Percentiles rank a stretch among this genome's conserved stretches.
These are phyloP conservation scores for Meira nashicola DNA, from an alignment of 1,284 basidiomycete genomes.

Conservation along the genomic window DNA sequence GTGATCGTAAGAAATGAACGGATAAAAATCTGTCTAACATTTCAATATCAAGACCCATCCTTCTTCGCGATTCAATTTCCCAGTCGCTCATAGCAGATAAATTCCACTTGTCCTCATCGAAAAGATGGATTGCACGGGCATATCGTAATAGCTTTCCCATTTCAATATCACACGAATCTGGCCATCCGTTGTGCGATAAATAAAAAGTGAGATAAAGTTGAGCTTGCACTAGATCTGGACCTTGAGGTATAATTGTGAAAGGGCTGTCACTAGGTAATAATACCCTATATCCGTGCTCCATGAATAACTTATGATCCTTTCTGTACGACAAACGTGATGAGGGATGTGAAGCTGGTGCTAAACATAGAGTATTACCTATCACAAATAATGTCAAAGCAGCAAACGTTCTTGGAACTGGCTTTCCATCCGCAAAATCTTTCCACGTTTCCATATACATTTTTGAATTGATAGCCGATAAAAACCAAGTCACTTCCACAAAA, in stretches of 20 bases:
- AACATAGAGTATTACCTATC: not conserved
- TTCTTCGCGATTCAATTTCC: slow-evolving; percentile 7
- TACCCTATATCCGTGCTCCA: not conserved
- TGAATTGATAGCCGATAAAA: not conserved
- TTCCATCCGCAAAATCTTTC: not conserved
- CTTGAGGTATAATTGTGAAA: not conserved
- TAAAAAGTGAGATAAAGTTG: not conserved
- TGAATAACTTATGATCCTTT: not conserved
- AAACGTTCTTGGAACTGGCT: not conserved
- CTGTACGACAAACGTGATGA: not conserved
- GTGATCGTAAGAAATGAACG: not conserved
- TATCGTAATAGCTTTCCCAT: not conserved
- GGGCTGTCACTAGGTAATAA: not conserved
- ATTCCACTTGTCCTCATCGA: slow-evolving; percentile 6
- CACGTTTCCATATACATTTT: not conserved
- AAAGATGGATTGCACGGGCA: slow-evolving; percentile 3
- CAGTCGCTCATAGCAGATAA: not conserved
- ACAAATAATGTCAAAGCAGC: not conserved
- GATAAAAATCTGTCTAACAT: not conserved
- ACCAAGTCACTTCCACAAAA: not conserved
- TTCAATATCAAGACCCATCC: not conserved
- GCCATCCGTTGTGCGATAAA: not conserved
- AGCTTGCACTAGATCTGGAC: not conserved
- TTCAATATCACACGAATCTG: not conserved
- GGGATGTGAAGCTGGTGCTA: not conserved